phyloP scores from a whole-genome alignment of 768 basidiomycete genomes.

The Lactifluus piperatus region DNA sequence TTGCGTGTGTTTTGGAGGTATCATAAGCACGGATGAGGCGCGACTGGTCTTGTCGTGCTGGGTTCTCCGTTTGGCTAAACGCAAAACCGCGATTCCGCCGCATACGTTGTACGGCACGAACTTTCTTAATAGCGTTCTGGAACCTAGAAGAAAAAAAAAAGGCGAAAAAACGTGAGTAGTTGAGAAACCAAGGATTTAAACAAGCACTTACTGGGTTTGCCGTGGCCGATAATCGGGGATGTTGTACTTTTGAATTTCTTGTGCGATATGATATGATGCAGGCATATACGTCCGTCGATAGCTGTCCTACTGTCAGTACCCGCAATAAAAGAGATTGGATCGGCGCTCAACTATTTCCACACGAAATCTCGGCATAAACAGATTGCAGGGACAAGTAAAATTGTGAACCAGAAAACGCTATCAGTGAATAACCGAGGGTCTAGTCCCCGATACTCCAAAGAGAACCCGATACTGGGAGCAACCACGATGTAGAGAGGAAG shows the following conservation, averaged over 20 bases:
- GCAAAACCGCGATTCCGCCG: conserved; percentile 94
- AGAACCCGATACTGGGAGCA: conserved; percentile 82
- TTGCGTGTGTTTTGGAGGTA: conserved; percentile 63
- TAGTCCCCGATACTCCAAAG: conserved; percentile 82
- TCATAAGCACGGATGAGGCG: conserved; percentile 81
- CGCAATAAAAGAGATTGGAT: not conserved
- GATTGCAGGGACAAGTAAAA: conserved; percentile 75
- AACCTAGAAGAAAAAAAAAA: conserved; percentile 43
- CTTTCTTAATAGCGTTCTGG: conserved; percentile 99
- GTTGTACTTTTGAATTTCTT: conserved; percentile 99
- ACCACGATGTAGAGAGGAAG: conserved; percentile 85
- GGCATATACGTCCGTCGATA: conserved; percentile 89
- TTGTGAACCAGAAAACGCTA: conserved; percentile 80
- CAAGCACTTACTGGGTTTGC: conserved; percentile 78
- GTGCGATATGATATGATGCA: conserved; percentile 93
- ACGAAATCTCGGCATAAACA: conserved; percentile 83
- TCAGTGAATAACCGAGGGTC: conserved; percentile 88
- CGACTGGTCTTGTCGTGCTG: conserved; percentile 78
- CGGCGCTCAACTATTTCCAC: conserved; percentile 89
- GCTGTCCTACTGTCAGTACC: conserved; percentile 33
- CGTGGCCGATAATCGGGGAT: conserved; percentile 93
- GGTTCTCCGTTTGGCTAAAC: conserved; percentile 92
- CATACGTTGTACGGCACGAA: conserved; percentile 97
- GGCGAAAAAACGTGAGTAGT: conserved; percentile 3
- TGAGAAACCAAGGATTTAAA: conserved; percentile 7